A percentile compares a stretch with the other conserved stretches of the same genome.
phyloP scores from a whole-genome alignment of 2,329 filamentous ascomycete species.

The Phialophora chinensis region DNA sequence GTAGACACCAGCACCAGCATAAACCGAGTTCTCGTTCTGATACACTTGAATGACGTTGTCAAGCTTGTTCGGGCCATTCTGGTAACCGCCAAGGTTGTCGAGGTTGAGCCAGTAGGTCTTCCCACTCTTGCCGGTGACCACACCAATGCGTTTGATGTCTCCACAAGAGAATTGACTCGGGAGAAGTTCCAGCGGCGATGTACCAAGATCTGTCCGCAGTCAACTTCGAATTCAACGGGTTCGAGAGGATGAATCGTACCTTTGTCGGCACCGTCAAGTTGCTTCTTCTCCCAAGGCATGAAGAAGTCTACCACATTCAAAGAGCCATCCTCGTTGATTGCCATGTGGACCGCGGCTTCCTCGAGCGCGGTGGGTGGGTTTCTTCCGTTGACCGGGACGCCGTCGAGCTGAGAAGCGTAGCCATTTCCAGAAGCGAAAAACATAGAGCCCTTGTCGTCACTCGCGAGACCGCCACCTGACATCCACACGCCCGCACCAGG shows the following conservation, averaged over 20 bases:
- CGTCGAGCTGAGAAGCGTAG: slow-evolving; percentile 41
- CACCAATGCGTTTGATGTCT: slow-evolving; percentile 54
- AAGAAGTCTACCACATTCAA: slow-evolving; percentile 60
- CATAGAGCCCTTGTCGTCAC: slow-evolving; percentile 39
- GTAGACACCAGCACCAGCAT: slow-evolving; percentile 50
- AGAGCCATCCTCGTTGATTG: slow-evolving; percentile 42
- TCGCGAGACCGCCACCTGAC: slow-evolving; percentile 42
- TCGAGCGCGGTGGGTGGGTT: slow-evolving; percentile 40
- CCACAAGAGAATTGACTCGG: slow-evolving; percentile 35
- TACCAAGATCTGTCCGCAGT: slow-evolving; percentile 51
- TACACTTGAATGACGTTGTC: slow-evolving; percentile 50
- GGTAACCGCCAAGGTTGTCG: slow-evolving; percentile 52
- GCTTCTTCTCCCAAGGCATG: slow-evolving; percentile 60
- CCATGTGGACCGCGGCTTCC: slow-evolving; percentile 39
- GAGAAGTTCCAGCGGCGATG: slow-evolving; percentile 36
- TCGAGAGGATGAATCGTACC: slow-evolving; percentile 14
- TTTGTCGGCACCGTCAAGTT: slow-evolving; percentile 58
- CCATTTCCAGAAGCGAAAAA: slow-evolving; percentile 43
- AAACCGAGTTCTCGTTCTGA: slow-evolving; percentile 44
- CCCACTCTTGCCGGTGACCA: slow-evolving; percentile 59
- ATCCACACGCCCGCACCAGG: slow-evolving; percentile 40
- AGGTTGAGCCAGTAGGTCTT: slow-evolving; percentile 52
- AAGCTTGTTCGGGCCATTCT: slow-evolving; percentile 46
- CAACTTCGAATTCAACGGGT: neutral
- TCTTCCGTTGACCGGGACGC: slow-evolving; percentile 41